phyloP scores from a whole-genome alignment of 2,329 filamentous ascomycete species.

The Exophiala xenobiotica region DNA sequence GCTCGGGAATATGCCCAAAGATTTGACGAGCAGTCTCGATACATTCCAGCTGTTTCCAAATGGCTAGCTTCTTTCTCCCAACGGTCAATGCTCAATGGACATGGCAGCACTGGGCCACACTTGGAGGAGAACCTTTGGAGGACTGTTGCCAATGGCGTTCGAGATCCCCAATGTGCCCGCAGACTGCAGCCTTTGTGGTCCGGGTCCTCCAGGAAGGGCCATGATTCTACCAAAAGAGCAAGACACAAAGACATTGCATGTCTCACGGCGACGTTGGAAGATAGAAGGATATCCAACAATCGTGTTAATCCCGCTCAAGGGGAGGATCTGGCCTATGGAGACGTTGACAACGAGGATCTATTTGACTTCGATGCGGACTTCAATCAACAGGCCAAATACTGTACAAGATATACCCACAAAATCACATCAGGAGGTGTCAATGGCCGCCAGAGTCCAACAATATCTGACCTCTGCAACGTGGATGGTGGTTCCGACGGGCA shows the following conservation, averaged over 20 bases:
- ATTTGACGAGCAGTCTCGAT: conserved; percentile 12
- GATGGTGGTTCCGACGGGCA: conserved; percentile 3
- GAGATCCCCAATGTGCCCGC: conserved; percentile 11
- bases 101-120: neutral
- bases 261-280: neutral
- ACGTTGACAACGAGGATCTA: neutral
- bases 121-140: conserved; percentile 15
- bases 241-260: neutral
- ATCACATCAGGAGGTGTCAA: conserved; percentile 10
- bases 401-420: neutral
- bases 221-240: neutral
- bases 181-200: conserved; percentile 14
- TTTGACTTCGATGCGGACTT: conserved; percentile 4
- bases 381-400: conserved; percentile 7
- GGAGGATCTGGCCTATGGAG: neutral
- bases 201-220: neutral
- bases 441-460: neutral
- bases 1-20: conserved; percentile 9
- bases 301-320: neutral
- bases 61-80: conserved; percentile 7
- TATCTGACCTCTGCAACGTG: conserved; percentile 1
- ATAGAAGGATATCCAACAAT: neutral
- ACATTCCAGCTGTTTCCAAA: conserved; percentile 16
- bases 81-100: neutral
- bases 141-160: conserved; percentile 11